Percentiles rank a stretch among this genome's conserved stretches.
These are phyloP conservation scores for Eustoma russellianum DNA, from an alignment of 257 asterid species.

Conservation along the genomic window DNA sequence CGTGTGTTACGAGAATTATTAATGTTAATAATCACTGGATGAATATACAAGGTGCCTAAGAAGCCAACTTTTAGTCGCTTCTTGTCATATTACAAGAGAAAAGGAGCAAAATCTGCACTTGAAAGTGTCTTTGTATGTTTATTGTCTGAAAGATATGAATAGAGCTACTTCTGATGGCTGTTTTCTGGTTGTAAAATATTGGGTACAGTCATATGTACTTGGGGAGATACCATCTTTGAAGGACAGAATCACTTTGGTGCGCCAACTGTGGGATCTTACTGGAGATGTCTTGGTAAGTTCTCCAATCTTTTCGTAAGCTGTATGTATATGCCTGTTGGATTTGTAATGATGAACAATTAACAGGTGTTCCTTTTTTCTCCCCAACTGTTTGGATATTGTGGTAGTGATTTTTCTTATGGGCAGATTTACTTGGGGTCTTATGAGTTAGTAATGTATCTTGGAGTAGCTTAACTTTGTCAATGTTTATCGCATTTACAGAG, in stretches of 20 bases:
- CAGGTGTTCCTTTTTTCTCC: background rate
- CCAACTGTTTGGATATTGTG: background rate
- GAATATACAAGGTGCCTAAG: no score
- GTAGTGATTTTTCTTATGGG: no score
- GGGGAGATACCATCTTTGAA: slow-evolving; percentile 89
- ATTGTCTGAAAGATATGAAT: background rate
- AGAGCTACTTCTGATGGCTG: background rate
- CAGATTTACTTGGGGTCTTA: no score
- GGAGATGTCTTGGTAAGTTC: slow-evolving; percentile 69
- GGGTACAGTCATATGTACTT: slow-evolving; percentile 79
- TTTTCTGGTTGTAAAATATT: slow-evolving; percentile 11
- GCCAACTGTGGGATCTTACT: slow-evolving; percentile 93
- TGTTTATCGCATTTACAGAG: no score
- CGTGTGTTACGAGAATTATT: no score
- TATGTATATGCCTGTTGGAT: background rate
- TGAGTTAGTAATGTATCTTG: no score
- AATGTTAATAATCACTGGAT: no score
- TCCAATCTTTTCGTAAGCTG: background rate
- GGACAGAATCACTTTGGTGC: slow-evolving; percentile 86
- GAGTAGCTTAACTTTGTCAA: no score
- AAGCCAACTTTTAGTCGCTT: no score
- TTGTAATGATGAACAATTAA: background rate
- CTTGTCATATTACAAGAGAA: no score
- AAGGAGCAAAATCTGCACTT: no score
- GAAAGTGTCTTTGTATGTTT: no score